These are phyloP conservation scores for Boehmeria nivea DNA, from an alignment of 306 rosid genomes.

Conservation along the genomic window DNA sequence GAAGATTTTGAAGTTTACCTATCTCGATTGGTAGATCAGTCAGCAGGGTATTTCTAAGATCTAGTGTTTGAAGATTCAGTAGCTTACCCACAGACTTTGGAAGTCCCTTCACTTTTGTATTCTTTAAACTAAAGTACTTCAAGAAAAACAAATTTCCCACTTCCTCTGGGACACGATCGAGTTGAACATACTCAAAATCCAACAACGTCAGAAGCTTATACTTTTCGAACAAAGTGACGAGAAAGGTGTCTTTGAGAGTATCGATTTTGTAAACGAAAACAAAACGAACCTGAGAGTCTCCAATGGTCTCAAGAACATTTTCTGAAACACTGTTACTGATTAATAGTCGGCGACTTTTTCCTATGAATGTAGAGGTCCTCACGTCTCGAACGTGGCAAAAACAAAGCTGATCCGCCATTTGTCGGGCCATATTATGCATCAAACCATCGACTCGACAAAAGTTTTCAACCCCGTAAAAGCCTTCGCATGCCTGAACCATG, in stretches of 20 bases:
- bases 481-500: not conserved
- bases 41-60: not conserved
- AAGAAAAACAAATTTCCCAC: constrained; percentile 8
- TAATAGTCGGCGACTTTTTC: not conserved
- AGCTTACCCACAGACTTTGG: constrained; percentile 13
- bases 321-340: not conserved
- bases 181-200: not conserved
- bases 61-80: not conserved
- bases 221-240: not conserved
- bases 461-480: not conserved
- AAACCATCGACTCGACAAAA: not conserved
- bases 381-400: not conserved
- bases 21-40: not conserved
- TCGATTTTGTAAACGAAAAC: not conserved
- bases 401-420: not conserved
- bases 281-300: not conserved
- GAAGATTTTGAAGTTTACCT: not conserved
- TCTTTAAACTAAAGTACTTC: not conserved
- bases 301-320: not conserved
- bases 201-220: constrained; percentile 12
- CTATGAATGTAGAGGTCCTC: not conserved
- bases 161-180: constrained; percentile 1
- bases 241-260: not conserved
- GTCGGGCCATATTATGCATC: not conserved
- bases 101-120: constrained; percentile 1